These are phyloP conservation scores for Stenocarpella maydis DNA, from an alignment of 2,329 filamentous ascomycete species.

Conservation along the genomic window DNA sequence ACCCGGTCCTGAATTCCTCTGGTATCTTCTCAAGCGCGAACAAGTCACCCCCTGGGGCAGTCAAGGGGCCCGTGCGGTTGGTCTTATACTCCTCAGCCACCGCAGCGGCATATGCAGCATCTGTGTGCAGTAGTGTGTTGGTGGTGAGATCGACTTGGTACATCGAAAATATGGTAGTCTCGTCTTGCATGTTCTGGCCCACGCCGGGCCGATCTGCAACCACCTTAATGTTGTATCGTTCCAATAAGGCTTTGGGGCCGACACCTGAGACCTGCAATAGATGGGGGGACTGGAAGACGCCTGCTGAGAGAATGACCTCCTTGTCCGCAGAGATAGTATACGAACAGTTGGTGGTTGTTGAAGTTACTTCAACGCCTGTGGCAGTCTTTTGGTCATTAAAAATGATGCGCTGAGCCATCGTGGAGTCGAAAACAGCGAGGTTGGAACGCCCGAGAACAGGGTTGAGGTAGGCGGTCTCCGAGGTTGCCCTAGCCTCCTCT, in stretches of 20 bases:
- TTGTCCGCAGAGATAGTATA: slow-evolving; percentile 19
- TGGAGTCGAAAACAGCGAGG: slow-evolving; percentile 13
- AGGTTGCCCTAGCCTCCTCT: background rate
- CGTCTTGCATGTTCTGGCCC: slow-evolving; percentile 24
- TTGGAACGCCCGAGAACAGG: background rate
- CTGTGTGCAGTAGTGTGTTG: background rate
- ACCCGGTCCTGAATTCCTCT: background rate
- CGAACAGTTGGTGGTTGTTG: background rate
- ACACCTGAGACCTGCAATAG: slow-evolving; percentile 41
- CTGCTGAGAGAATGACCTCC: slow-evolving; percentile 54
- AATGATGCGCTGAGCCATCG: slow-evolving; percentile 14
- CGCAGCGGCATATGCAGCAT: background rate
- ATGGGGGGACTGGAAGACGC: slow-evolving; percentile 52
- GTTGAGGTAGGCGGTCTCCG: slow-evolving; percentile 13
- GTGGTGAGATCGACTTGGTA: slow-evolving; percentile 16
- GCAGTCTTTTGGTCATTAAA: slow-evolving; percentile 26
- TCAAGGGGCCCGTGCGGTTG: slow-evolving; percentile 14
- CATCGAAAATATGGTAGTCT: background rate
- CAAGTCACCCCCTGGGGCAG: slow-evolving; percentile 22
- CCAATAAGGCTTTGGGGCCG: slow-evolving; percentile 20
- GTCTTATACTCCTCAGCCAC: background rate
- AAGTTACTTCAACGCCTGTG: slow-evolving; percentile 9
- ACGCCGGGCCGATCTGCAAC: slow-evolving; percentile 41
- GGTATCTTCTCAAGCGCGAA: slow-evolving; percentile 14
- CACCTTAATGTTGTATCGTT: slow-evolving; percentile 40